Conservation (phyloP, 495 filamentous ascomycete species). For the Neurospora sp. region DNA sequence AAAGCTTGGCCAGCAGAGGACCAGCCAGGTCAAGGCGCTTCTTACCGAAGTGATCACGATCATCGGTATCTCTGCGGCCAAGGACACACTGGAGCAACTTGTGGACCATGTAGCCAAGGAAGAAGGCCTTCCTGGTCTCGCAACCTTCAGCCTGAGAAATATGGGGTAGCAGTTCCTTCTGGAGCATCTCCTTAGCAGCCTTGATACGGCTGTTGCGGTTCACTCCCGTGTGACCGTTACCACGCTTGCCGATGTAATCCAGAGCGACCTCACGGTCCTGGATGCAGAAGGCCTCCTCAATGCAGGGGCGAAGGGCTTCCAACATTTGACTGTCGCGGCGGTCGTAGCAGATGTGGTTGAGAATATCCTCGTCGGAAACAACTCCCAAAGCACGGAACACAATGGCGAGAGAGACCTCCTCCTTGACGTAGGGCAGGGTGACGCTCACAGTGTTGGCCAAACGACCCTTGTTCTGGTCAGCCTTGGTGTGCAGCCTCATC, state of each 20-base stretch:
- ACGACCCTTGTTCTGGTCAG: slow-evolving; percentile 62
- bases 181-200: slow-evolving; percentile 85
- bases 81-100: slow-evolving; percentile 83
- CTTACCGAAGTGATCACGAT: slow-evolving; percentile 98
- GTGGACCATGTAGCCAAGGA: slow-evolving; percentile 98
- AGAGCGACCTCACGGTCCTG: slow-evolving; percentile 93
- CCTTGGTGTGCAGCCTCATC: slow-evolving; percentile 79
- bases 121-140: slow-evolving; percentile 94
- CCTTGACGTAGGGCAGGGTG: slow-evolving; percentile 84
- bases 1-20: slow-evolving; percentile 84
- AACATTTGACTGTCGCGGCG: slow-evolving; percentile 92
- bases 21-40: slow-evolving; percentile 95
- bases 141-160: slow-evolving; percentile 95
- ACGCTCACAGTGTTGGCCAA: slow-evolving; percentile 83
- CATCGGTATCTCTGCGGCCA: slow-evolving; percentile 83
- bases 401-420: slow-evolving; percentile 84
- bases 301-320: slow-evolving; percentile 91
- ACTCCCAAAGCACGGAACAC: slow-evolving; percentile 94
- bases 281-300: slow-evolving; percentile 92
- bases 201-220: slow-evolving; percentile 80
- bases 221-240: slow-evolving; percentile 52
- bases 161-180: slow-evolving; percentile 93
- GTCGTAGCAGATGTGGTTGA: slow-evolving; percentile 96
- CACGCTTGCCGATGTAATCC: slow-evolving; percentile 89
- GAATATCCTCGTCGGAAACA: slow-evolving; percentile 94